Evolutionary conservation across 176 grass and related monocot species (phyloP).

Genomic region (Carex scoparia): DNA sequence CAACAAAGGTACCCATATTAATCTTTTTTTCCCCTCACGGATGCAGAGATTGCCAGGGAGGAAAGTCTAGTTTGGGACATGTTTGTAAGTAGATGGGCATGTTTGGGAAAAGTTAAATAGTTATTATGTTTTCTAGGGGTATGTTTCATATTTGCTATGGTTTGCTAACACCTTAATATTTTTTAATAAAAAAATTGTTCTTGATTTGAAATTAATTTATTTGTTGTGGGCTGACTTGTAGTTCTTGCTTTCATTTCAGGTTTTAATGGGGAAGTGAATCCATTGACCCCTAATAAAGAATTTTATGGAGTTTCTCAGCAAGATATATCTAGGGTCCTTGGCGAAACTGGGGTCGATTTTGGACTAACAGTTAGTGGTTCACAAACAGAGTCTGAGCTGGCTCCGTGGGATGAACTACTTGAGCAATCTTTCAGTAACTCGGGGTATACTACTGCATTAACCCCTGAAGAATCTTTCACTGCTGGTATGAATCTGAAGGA

Average conservation of each 20-base stretch:
- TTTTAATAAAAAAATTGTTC: neutral
- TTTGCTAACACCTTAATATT: no score
- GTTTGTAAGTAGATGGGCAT: neutral
- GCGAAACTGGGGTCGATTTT: slow-evolving; percentile 43
- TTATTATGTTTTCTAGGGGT: neutral
- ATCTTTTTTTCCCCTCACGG: neutral
- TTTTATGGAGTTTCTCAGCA: slow-evolving; percentile 47
- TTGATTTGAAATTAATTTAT: neutral
- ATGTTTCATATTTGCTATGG: no score
- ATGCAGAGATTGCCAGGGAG: neutral
- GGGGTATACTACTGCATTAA: no score
- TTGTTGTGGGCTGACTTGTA: neutral
- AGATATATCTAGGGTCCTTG: slow-evolving; percentile 50
- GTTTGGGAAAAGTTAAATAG: neutral
- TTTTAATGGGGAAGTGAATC: slow-evolving; percentile 50
- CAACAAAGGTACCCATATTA: neutral
- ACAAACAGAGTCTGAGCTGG: no score
- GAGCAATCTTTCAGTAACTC: no score
- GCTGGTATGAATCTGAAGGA: no score
- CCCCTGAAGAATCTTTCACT: no score
- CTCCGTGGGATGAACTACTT: no score
- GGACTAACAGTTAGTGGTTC: slow-evolving; percentile 23
- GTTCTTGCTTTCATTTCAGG: slow-evolving; percentile 46
- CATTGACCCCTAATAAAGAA: slow-evolving; percentile 37
- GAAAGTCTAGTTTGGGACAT: neutral